A percentile compares a stretch with the other conserved stretches of the same genome.
Conservation (phyloP, 768 basidiomycete species). For the Lepiota brunneoincarnata region DNA sequence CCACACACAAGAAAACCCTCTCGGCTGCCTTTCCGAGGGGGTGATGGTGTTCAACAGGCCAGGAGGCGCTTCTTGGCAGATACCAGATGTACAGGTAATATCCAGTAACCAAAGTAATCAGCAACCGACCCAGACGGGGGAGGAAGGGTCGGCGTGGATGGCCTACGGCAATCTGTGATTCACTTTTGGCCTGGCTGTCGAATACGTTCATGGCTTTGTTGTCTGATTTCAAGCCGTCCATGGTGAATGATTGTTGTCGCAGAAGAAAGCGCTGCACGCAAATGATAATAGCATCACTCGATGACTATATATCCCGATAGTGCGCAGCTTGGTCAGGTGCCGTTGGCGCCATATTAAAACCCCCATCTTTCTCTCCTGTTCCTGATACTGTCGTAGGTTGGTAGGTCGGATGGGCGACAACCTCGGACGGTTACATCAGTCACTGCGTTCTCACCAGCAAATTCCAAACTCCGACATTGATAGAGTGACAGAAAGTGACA, state of each 20-base stretch:
- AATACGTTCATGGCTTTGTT: neutral
- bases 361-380: too few relatives aligned
- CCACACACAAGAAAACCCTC: neutral
- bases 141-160: conserved; percentile 1
- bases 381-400: too few relatives aligned
- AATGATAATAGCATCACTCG: too few relatives aligned
- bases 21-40: neutral
- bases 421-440: too few relatives aligned
- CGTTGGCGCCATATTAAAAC: too few relatives aligned
- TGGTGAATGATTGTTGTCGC: neutral
- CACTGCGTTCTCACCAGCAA: too few relatives aligned
- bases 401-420: too few relatives aligned
- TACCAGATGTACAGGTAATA: neutral
- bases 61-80: neutral
- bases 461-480: too few relatives aligned
- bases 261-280: too few relatives aligned
- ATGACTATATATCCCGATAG: too few relatives aligned
- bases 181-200: neutral
- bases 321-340: too few relatives aligned
- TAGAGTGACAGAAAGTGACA: too few relatives aligned
- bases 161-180: neutral
- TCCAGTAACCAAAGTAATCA: neutral
- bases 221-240: neutral
- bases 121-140: neutral
- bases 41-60: neutral